Conservation (phyloP, 805 yeast genomes). For the Geotrichum ghanense region DNA sequence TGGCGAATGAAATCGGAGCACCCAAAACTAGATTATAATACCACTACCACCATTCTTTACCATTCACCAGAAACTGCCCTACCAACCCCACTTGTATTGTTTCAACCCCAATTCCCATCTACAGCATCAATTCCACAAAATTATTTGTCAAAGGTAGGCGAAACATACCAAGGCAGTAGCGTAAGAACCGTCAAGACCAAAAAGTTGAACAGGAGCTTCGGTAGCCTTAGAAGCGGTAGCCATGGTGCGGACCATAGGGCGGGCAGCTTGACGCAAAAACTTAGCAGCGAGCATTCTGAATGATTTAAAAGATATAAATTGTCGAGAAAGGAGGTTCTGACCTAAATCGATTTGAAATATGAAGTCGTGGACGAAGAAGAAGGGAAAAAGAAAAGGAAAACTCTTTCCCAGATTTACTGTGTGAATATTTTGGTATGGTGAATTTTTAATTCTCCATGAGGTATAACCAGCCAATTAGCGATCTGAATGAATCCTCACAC, state of each 20-base stretch:
- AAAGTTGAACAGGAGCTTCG: slow-evolving; percentile 87
- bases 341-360: neutral
- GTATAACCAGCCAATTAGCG: neutral
- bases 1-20: neutral
- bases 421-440: neutral
- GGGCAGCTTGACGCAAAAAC: neutral
- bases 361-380: neutral
- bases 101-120: too few species aligned
- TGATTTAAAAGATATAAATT: too few species aligned
- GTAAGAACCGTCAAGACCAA: slow-evolving; percentile 93
- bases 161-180: slow-evolving; percentile 62
- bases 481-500: too few species aligned
- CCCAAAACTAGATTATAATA: neutral
- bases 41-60: neutral
- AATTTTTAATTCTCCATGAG: neutral
- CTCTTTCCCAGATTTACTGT: neutral
- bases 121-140: too few species aligned
- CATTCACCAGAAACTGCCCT: too few species aligned
- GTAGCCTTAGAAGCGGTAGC: slow-evolving; percentile 58
- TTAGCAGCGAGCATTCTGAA: neutral
- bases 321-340: neutral
- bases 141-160: too few species aligned
- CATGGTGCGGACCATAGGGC: slow-evolving; percentile 5
- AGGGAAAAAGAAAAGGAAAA: neutral
- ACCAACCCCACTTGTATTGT: too few species aligned